Evolutionary conservation across 495 filamentous ascomycete species (phyloP), one percentile per base, ranked within the genome.

Genomic region (Cryomyces antarcticus): DNA sequence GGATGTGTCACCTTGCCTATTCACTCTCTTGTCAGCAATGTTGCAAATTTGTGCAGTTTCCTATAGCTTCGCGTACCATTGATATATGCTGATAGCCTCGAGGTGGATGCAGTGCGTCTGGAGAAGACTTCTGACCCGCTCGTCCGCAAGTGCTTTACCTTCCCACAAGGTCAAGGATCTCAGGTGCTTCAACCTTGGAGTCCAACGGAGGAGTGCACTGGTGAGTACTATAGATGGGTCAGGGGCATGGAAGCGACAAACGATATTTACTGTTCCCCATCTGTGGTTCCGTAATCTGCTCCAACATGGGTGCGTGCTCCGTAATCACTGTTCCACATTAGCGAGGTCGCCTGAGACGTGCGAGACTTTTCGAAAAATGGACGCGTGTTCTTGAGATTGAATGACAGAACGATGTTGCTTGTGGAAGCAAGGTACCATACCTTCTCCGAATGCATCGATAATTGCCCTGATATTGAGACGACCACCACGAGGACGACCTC

Each of bases 71-170:
- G 13, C 52, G 38, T 61, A 69, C 65, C 68, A 73, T 39, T 48
- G 56, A 44, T 64, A 77, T 41, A 78, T 72, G 17, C 62, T 68
- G 13, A 87, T 51, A 30, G 68, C 61, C 36, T 69, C 63, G 49
- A 87, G 79, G 7, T 65, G 50, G 3, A 69, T 72, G 45, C 79
- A 87, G 50, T 70, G 60, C 33, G 63, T 46, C 11, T 59, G 54
- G 30, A 87, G 68, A n/a, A 68, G 62, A 6, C 54, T 53, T 10
- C 67, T 45, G 5, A 63, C 68, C 5, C 63, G 61, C 35, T 68
- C 65, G 31, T 64, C 58, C 37, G 58, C 64, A 0, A 87, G 64
- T 13, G 70, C 61, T 28, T 60, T 62, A 5, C 77, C 78, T 44
- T 75, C 64, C 51, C 62, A 71, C 5, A 82, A 56, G 17, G 64